These are phyloP conservation scores for Pseudomassariella vexata DNA, from an alignment of 2,329 filamentous ascomycete genomes.

Conservation along the genomic window DNA sequence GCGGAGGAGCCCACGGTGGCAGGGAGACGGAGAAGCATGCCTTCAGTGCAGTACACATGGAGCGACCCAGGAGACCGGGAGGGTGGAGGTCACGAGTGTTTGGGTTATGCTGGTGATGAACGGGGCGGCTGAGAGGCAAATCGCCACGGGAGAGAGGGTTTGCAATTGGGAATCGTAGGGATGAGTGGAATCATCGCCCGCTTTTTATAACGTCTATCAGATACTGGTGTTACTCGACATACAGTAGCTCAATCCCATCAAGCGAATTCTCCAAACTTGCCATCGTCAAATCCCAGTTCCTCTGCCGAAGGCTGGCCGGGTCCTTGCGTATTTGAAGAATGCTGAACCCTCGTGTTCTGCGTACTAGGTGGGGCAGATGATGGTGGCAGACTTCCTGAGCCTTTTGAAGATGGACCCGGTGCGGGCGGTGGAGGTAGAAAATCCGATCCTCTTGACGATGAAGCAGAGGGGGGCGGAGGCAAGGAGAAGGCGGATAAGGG, in stretches of 20 bases:
- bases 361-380: slow-evolving; percentile 64
- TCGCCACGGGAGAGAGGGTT: too few species aligned
- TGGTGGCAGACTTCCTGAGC: slow-evolving; percentile 26
- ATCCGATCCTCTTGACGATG: slow-evolving; percentile 22
- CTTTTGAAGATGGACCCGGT: slow-evolving; percentile 54
- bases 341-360: slow-evolving; percentile 54
- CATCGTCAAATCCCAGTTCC: slow-evolving; percentile 79
- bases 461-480: slow-evolving; percentile 58
- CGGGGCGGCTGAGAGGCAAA: too few species aligned
- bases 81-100: slow-evolving; percentile 4
- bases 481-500: slow-evolving; percentile 60
- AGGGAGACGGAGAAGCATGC: slow-evolving; percentile 11
- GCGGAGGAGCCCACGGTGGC: too few species aligned
- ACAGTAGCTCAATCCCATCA: slow-evolving; percentile 20
- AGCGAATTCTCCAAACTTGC: slow-evolving; percentile 80
- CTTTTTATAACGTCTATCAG: too few species aligned
- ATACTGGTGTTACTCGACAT: neutral
- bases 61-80: neutral
- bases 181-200: neutral
- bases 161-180: neutral
- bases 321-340: slow-evolving; percentile 42
- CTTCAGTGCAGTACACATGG: slow-evolving; percentile 8
- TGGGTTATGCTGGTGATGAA: slow-evolving; percentile 1
- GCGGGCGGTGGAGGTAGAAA: slow-evolving; percentile 65
- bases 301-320: slow-evolving; percentile 36